These are phyloP conservation scores for Picea glauca DNA, from an alignment of 75 land plant species.

Conservation along the genomic window DNA sequence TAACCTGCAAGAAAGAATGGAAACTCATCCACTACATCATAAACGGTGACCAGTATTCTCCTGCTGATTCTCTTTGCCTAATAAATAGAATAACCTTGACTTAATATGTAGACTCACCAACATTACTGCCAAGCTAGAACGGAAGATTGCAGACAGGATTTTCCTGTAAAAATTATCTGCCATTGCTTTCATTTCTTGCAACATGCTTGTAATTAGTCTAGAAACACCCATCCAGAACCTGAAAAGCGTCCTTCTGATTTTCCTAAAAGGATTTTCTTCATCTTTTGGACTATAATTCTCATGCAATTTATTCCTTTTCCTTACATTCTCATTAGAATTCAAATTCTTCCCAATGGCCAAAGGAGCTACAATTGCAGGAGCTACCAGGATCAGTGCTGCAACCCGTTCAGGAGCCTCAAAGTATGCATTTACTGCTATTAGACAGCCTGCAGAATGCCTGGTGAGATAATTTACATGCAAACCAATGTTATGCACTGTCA, in stretches of 20 bases:
- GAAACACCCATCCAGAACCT: not conserved
- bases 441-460: conserved; percentile 96
- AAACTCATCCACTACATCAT: not conserved
- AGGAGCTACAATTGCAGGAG: conserved; percentile 89
- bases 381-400: conserved; percentile 86
- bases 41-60: not conserved
- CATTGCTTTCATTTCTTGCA: conserved; percentile 7
- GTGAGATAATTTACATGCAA: not conserved
- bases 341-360: conserved; percentile 13
- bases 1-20: conserved; percentile 45
- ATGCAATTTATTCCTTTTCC: not conserved
- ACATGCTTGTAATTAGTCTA: conserved; percentile 1
- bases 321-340: conserved; percentile 12
- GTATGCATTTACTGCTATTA: conserved; percentile 79
- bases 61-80: not conserved
- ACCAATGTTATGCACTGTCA: not conserved
- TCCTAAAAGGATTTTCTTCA: conserved; percentile 2
- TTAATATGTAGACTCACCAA: conserved; percentile 42
- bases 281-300: not conserved
- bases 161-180: conserved; percentile 28
- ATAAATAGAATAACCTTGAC: not conserved
- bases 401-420: conserved; percentile 89
- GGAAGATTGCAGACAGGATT: conserved; percentile 40
- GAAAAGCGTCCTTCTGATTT: not conserved
- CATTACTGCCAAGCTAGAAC: conserved; percentile 50